Base-by-base conservation (phyloP, 345 rosid species). In the Turnera subulata region DNA sequence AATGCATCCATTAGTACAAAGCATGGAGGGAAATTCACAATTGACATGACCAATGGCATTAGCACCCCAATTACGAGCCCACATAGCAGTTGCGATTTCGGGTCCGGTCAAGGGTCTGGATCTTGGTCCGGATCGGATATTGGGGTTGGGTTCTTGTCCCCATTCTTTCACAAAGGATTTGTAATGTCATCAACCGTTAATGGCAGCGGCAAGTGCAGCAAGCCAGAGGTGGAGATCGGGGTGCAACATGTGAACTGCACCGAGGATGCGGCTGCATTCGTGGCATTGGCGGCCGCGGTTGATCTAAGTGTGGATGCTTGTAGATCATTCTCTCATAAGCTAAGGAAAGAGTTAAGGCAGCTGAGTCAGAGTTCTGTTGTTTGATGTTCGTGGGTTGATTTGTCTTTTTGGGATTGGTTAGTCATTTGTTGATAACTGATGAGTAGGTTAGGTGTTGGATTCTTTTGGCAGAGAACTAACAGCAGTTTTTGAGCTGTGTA, bases 231-330 rank as follows among this genome's bases (percentile, higher is more conserved):
- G 57, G 98, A 88, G 67, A 78, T 92, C 0, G 95, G 98, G 5
- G 85, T 89, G 48, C 85, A 81, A 65, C 95, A 89, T 75, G 98
- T 92, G 89, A 86, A 81, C 23, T 92, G 98, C 77, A 89, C 86
- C 47, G 98, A 89, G 88, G 98, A 92, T 42, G 98, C 96, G 50
- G 98, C 98, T 0, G 96, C 82, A 1, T 88, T 73, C 63, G 96
- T 89, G 82, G 98, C 96, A 1, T 42, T 92, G 26, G 93, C 95
- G 4, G 96, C 98, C 19, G 98, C 98, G 5, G 75, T 92, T 82
- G 98, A 92, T 80, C 91, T 92, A 17, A 84, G 98, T 66, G 72
- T 83, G 89, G 96, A 92, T 59, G 98, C 98, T 35, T 92, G 98
- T 66, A 79, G 58, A 64, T 40, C 77, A 45, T 92, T 92, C 59